A percentile compares a stretch with the other conserved stretches of the same genome.
Evolutionary conservation across 805 yeast genomes (phyloP).

Genomic region (Schizosaccharomyces octosporus): DNA sequence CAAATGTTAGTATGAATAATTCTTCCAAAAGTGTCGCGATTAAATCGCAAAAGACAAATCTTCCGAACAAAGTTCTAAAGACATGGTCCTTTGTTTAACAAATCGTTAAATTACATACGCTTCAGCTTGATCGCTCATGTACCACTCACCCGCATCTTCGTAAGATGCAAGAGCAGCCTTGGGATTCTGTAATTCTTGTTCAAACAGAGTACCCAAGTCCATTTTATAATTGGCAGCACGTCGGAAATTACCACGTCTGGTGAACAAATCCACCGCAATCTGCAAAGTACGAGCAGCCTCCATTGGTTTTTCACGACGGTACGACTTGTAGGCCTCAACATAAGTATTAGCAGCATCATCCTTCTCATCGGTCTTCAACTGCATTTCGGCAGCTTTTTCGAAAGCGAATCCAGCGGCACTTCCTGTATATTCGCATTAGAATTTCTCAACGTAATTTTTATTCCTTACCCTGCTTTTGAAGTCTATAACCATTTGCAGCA

Average conservation of each 20-base stretch:
- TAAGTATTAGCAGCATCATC: slow-evolving; percentile 82
- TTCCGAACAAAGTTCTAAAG: no score
- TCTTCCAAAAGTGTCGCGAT: no score
- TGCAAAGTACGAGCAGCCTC: slow-evolving; percentile 57
- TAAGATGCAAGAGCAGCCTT: slow-evolving; percentile 50
- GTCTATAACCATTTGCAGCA: slow-evolving; percentile 75
- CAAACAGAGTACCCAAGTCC: slow-evolving; percentile 74
- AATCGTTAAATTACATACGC: slow-evolving; percentile 20
- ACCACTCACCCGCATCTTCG: slow-evolving; percentile 93
- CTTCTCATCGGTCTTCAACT: slow-evolving; percentile 43
- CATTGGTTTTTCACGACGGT: slow-evolving; percentile 40
- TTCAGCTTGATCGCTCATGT: slow-evolving; percentile 73
- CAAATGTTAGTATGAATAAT: neutral
- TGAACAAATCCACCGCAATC: slow-evolving; percentile 60
- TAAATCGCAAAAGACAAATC: neutral
- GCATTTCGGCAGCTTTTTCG: slow-evolving; percentile 64
- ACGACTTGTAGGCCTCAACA: slow-evolving; percentile 77
- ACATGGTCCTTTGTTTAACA: neutral
- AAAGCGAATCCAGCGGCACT: slow-evolving; percentile 60
- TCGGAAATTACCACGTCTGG: slow-evolving; percentile 80
- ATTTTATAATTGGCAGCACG: slow-evolving; percentile 84
- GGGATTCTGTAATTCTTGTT: slow-evolving; percentile 42
- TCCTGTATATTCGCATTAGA: slow-evolving; percentile 11
- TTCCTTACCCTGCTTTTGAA: slow-evolving; percentile 24
- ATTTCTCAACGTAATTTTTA: no score